These are phyloP conservation scores for Trichoderma atrobrunneum DNA, from an alignment of 2,329 filamentous ascomycete species.

Conservation along the genomic window DNA sequence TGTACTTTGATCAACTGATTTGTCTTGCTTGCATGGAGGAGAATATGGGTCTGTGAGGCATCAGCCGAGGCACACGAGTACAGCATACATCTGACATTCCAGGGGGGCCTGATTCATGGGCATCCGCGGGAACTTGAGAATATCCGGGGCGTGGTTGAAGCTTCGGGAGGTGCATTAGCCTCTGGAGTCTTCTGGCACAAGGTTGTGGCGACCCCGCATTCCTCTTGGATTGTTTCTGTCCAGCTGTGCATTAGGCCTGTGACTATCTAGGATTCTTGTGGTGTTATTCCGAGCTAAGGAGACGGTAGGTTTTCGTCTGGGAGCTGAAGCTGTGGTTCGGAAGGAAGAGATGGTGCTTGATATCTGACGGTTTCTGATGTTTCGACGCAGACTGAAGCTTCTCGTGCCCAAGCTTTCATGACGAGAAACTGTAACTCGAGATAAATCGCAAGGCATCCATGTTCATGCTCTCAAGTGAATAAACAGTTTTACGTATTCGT, in stretches of 20 bases:
- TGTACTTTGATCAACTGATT: neutral
- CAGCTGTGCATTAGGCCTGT: neutral
- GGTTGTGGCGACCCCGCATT: neutral
- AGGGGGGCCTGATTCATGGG: neutral
- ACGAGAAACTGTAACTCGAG: too few species aligned
- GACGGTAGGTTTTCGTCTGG: neutral
- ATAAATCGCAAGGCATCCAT: too few species aligned
- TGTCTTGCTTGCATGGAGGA: neutral
- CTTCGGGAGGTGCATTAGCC: neutral
- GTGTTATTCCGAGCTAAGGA: neutral
- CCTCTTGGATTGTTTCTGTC: neutral
- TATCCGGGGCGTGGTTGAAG: neutral
- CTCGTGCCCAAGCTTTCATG: rapidly evolving
- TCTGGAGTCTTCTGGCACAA: neutral
- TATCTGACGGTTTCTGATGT: too few species aligned
- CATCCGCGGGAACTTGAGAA: neutral
- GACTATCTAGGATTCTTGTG: neutral
- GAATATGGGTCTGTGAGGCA: neutral
- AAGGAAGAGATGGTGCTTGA: too few species aligned
- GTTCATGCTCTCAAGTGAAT: too few species aligned
- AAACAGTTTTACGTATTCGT: too few species aligned
- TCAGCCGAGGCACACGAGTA: neutral
- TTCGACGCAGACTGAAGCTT: too few species aligned
- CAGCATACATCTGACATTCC: neutral
- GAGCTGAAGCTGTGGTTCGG: neutral